phyloP scores from a whole-genome alignment of 352 stramenopile species.

The Phytophthora tubulina region DNA sequence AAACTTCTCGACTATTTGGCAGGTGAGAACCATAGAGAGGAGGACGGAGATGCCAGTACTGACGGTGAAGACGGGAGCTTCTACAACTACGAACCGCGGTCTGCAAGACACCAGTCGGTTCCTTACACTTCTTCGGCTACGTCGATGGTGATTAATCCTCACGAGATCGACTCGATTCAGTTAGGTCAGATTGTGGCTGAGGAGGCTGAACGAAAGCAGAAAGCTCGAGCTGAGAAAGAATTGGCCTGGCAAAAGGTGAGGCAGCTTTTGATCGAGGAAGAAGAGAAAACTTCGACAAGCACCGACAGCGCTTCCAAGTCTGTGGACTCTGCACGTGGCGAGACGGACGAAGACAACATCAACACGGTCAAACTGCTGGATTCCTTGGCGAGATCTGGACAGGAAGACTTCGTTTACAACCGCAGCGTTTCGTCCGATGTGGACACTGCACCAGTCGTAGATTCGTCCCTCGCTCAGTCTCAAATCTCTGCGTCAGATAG shows the following conservation, averaged over 20 bases:
- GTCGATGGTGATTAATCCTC: constrained; percentile 57
- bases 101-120: constrained; percentile 45
- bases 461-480: constrained; percentile 21
- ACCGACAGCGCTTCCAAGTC: constrained; percentile 44
- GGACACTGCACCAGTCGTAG: constrained; percentile 24
- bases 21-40: constrained; percentile 33
- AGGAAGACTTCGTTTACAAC: constrained; percentile 42
- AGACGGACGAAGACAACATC: constrained; percentile 45
- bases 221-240: constrained; percentile 54
- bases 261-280: constrained; percentile 51
- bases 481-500: constrained; percentile 14
- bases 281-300: constrained; percentile 18
- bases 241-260: constrained; percentile 53
- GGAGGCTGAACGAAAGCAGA: constrained; percentile 54
- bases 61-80: constrained; percentile 26
- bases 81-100: constrained; percentile 11
- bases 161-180: constrained; percentile 49
- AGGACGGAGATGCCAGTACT: constrained; percentile 32
- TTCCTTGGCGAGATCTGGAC: constrained; percentile 39
- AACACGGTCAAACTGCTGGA: constrained; percentile 52
- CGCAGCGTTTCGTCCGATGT: constrained; percentile 38
- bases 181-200: constrained; percentile 51
- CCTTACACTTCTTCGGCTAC: constrained; percentile 39
- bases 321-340: constrained; percentile 43
- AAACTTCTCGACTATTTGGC: constrained; percentile 75